Evolutionary conservation across 495 filamentous ascomycete genomes (phyloP).

Genomic region (Lindgomyces ingoldianus): DNA sequence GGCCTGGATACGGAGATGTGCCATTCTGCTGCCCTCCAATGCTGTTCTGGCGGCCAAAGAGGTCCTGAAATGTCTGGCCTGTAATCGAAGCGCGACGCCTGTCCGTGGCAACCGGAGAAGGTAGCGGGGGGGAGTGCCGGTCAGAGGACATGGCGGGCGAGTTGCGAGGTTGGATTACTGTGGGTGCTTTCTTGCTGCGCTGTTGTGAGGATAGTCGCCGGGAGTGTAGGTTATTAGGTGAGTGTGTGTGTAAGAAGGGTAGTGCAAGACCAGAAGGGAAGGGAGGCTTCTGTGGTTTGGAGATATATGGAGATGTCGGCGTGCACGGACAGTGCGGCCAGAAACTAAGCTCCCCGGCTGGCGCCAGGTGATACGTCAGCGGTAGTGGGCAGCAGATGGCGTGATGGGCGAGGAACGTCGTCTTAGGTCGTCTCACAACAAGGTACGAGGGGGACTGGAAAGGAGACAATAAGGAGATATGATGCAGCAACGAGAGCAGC

Average conservation of each 20-base stretch:
- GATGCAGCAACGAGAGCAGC: neutral
- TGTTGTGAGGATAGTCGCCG: neutral
- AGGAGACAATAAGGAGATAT: constrained; percentile 1
- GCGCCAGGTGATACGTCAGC: neutral
- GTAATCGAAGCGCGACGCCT: constrained; percentile 43
- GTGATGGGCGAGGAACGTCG: constrained; percentile 25
- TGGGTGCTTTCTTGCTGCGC: constrained; percentile 6
- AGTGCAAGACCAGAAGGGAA: neutral
- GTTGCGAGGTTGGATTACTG: neutral
- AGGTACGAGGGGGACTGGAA: neutral
- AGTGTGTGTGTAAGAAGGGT: neutral
- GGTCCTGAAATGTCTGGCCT: constrained; percentile 44
- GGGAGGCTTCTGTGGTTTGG: neutral
- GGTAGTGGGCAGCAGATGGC: constrained; percentile 19
- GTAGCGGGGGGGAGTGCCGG: constrained; percentile 33
- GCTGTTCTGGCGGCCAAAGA: constrained; percentile 39
- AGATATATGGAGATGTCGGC: neutral
- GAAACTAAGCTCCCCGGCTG: neutral
- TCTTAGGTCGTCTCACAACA: constrained; percentile 10
- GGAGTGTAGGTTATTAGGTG: neutral
- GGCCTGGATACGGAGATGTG: constrained; percentile 36
- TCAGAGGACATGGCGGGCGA: constrained; percentile 37
- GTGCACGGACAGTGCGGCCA: neutral
- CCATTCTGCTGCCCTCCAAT: constrained; percentile 6
- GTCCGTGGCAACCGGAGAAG: constrained; percentile 30